A percentile compares a stretch with the other conserved stretches of the same genome.
Evolutionary conservation across 1,284 basidiomycete genomes (phyloP).

Genomic region (Lentinus polychrous): DNA sequence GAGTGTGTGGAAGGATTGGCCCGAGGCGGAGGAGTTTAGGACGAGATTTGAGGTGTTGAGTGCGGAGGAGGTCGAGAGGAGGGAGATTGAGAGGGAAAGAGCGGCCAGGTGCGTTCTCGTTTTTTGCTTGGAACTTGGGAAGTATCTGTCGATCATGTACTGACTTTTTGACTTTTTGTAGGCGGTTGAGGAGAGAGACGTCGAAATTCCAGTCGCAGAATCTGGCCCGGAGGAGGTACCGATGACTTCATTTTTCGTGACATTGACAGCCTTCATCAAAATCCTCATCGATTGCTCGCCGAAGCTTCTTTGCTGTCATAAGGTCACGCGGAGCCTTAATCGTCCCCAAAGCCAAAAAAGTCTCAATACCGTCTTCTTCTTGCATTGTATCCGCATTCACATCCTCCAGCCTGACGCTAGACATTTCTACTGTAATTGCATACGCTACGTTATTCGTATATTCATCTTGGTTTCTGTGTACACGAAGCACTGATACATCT

Average conservation of each 20-base stretch:
- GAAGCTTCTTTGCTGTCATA: not conserved
- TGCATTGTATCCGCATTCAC: no score
- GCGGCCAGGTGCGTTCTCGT: slow-evolving; percentile 44
- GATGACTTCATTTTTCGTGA: not conserved
- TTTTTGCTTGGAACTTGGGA: not conserved
- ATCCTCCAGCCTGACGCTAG: not conserved
- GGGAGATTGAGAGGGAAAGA: slow-evolving; percentile 77
- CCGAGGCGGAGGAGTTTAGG: slow-evolving; percentile 85
- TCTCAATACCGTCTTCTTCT: no score
- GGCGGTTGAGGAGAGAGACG: slow-evolving; percentile 8
- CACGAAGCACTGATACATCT: not conserved
- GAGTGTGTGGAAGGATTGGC: slow-evolving; percentile 94
- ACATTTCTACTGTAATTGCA: not conserved
- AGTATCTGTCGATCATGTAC: slow-evolving; percentile 3
- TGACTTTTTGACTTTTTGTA: not conserved
- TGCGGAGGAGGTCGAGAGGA: slow-evolving; percentile 86
- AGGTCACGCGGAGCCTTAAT: no score
- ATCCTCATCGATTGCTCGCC: no score
- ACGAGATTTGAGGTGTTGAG: slow-evolving; percentile 86
- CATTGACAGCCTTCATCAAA: no score
- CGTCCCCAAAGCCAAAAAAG: no score
- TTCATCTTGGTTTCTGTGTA: not conserved
- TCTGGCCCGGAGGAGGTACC: slow-evolving; percentile 9
- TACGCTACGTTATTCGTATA: not conserved
- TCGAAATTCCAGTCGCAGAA: slow-evolving; percentile 15